These are phyloP conservation scores for Xylaria polymorpha DNA, from an alignment of 2,329 filamentous ascomycete species.

Conservation along the genomic window DNA sequence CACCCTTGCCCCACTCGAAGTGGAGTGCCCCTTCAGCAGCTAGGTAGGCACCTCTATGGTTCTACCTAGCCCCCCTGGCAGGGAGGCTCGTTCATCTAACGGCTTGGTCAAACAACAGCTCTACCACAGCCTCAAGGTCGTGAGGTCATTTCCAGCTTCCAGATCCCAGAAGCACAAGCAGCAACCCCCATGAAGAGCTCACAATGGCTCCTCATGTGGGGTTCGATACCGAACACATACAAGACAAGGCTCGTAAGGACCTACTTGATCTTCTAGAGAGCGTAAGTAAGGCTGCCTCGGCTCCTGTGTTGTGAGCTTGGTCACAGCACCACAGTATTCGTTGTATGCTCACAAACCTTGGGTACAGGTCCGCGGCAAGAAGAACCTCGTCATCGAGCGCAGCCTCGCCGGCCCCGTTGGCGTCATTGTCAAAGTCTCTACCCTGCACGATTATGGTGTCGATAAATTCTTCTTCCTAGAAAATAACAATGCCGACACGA, in stretches of 20 bases:
- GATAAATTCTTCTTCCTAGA: slow-evolving; percentile 98
- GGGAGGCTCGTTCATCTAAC: not conserved
- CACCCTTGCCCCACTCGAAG: slow-evolving; percentile 20
- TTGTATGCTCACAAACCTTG: slow-evolving; percentile 37
- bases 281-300: slow-evolving; percentile 71
- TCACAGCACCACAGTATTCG: slow-evolving; percentile 21
- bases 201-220: slow-evolving; percentile 76
- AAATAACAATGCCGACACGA: slow-evolving; percentile 93
- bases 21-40: slow-evolving; percentile 12
- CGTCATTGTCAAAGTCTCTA: slow-evolving; percentile 93
- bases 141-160: slow-evolving; percentile 13
- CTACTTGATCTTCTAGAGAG: slow-evolving; percentile 91
- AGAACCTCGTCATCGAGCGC: slow-evolving; percentile 95
- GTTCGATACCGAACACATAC: slow-evolving; percentile 81
- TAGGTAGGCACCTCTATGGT: not conserved
- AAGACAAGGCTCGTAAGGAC: slow-evolving; percentile 86
- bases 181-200: slow-evolving; percentile 62
- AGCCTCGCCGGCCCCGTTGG: slow-evolving; percentile 89
- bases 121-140: slow-evolving; percentile 24
- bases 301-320: slow-evolving; percentile 30
- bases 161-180: slow-evolving; percentile 31
- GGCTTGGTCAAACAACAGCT: slow-evolving; percentile 28
- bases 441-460: slow-evolving; percentile 95
- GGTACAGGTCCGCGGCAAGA: slow-evolving; percentile 92
- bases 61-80: not conserved